A percentile compares a stretch with the other conserved stretches of the same genome.
Evolutionary conservation across 768 basidiomycete genomes (phyloP).

Genomic region (Botryobasidium botryosum): DNA sequence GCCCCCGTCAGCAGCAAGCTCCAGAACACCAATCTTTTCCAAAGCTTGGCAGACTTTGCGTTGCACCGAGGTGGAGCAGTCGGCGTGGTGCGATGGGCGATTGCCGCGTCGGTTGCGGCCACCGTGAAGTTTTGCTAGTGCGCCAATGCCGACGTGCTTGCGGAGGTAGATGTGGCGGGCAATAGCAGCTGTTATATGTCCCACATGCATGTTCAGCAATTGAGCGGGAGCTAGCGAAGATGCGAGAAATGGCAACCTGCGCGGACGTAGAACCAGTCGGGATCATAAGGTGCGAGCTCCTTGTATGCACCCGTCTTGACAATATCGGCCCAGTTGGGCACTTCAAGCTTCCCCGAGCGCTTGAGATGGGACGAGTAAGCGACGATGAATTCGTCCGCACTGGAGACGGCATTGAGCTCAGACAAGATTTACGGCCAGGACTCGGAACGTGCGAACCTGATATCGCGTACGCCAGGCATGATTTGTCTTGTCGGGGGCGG

Average conservation of each 20-base stretch:
- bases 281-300: constrained; percentile 97
- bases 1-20: constrained; percentile 84
- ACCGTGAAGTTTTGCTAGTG: constrained; percentile 91
- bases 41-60: constrained; percentile 92
- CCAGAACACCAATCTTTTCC: constrained; percentile 97
- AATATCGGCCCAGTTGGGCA: constrained; percentile 94
- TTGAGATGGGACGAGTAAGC: constrained; percentile 95
- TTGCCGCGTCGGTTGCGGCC: constrained; percentile 90
- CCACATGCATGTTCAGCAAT: not conserved
- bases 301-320: constrained; percentile 98
- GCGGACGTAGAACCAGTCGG: constrained; percentile 98
- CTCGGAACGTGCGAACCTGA: not conserved
- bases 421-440: not conserved
- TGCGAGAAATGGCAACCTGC: constrained; percentile 41
- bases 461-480: constrained; percentile 4
- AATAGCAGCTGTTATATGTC: constrained; percentile 49
- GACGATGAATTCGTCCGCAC: constrained; percentile 84
- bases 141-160: constrained; percentile 89
- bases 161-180: constrained; percentile 99
- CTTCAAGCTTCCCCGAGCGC: constrained; percentile 97
- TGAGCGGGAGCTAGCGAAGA: not conserved
- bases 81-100: constrained; percentile 88
- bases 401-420: constrained; percentile 19
- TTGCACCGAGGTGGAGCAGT: constrained; percentile 75
- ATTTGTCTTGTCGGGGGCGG: no score